Conservation (phyloP, 2,329 filamentous ascomycete genomes). For the Claviceps pusilla region DNA sequence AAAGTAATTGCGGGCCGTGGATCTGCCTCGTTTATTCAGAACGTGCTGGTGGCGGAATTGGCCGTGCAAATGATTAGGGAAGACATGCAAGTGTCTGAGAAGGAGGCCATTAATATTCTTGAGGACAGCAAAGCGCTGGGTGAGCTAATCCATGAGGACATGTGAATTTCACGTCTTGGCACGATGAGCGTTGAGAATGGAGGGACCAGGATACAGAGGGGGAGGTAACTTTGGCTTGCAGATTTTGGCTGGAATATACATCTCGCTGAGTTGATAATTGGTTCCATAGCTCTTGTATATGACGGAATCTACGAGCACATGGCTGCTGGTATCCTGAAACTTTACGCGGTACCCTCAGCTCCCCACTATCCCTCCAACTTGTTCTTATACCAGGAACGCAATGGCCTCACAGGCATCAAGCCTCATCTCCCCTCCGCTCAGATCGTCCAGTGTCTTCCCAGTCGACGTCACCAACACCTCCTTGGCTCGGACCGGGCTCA, state of each 20-base stretch:
- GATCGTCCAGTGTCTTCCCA: constrained; percentile 15
- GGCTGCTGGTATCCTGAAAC: neutral
- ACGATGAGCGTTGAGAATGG: neutral
- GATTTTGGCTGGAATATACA: neutral
- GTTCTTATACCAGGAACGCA: constrained; percentile 15
- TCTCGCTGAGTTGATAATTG: neutral
- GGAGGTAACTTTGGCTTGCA: neutral
- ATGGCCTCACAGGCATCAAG: constrained; percentile 24
- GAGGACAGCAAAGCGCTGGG: constrained; percentile 53
- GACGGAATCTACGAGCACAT: neutral
- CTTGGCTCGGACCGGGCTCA: constrained; percentile 12
- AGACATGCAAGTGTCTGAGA: constrained; percentile 32
- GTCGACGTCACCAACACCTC: constrained; percentile 21
- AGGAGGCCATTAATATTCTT: constrained; percentile 39
- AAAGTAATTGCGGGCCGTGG: constrained; percentile 51
- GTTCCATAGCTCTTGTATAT: neutral
- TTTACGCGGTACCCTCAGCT: neutral
- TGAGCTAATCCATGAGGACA: constrained; percentile 50
- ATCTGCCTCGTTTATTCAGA: constrained; percentile 54
- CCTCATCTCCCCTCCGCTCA: constrained; percentile 14
- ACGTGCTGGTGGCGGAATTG: constrained; percentile 62
- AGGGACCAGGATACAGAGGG: neutral
- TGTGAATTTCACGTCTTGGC: constrained; percentile 7
- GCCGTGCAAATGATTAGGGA: constrained; percentile 40
- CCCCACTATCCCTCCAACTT: neutral